Evolutionary conservation across 768 basidiomycete species (phyloP), one percentile per base, ranked within the genome.

Genomic region (Lactarius hatsudake): DNA sequence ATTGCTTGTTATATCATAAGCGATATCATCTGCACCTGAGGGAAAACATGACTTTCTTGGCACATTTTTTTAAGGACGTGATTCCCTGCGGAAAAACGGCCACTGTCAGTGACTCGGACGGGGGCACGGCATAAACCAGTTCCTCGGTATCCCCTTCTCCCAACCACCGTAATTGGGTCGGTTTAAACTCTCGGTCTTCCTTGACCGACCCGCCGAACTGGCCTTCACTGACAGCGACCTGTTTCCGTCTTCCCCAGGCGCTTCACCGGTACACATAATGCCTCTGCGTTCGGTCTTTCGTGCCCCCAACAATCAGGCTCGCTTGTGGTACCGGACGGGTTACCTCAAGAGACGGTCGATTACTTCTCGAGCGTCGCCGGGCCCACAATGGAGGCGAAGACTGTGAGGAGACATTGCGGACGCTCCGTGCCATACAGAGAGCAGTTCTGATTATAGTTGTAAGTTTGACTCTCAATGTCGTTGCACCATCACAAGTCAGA

Each of bases 81-180:
- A 28, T 28, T 28, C 26, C n/a, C n/a, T n/a, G n/a, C n/a, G 26
- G 26, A 28, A 28, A 28, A 28, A 28, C 26, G 26, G 26, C 26
- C 26, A 28, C 26, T 28, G 7, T 6, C 30, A 32, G 30, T 12
- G 72, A n/a, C n/a, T n/a, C n/a, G n/a, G n/a, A n/a, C n/a, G n/a
- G n/a, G n/a, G 78, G 75, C 2, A 73, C 71, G 68, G 66, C 32
- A 70, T 75, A 0, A 69, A 70, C 13, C 63, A 71, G 30, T 82
- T 78, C 63, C 72, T 81, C 1, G 81, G 81, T 10, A 79, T 82
- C 8, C 81, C 78, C 0, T 81, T 77, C 43, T 77, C 80, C 5
- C 71, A 75, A 34, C 76, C 79, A 38, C 78, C 78, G 77, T 60
- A 60, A 45, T 38, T 45, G 34, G 38, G 62, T 45, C n/a, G 34